Base-by-base conservation (phyloP, 768 basidiomycete genomes). In the Pisolithus tinctorius region DNA sequence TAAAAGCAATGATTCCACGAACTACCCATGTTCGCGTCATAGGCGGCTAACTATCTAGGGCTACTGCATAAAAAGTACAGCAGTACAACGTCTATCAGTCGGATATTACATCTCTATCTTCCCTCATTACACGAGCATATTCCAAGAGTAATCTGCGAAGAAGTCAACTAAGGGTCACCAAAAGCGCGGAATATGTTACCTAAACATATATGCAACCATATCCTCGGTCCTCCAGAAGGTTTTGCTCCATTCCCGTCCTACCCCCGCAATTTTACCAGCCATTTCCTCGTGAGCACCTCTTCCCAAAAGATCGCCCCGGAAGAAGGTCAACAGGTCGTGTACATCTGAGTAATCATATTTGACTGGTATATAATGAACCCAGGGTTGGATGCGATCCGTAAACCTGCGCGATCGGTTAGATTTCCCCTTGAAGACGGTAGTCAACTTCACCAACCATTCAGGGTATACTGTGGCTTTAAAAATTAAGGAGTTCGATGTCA, bases 321-420 rank as follows among this genome's bases (percentile, higher is more conserved):
- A 87, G 71, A 89, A 89, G 0, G 80, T 61, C 52, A 86, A 71
- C 13, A 79, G 69, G 60, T 88, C 85, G 62, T 83, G 78, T 4
- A 88, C 64, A 61, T 86, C 84, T 0, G 77, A 76, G 14, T 81
- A 72, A 59, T 84, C 81, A 10, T 81, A 56, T 57, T 79, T 75
- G 10, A 86, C 69, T 3, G 84, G 83, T 1, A 86, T 71, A 60
- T 84, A 86, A 61, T 85, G 84, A 7, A 84, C 69, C 82, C 83
- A 84, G 4, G 82, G 80, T 37, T 71, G 72, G 45, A 80, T 67
- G 3, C 79, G 73, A 54, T 80, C 77, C 17, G 70, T 66, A 54
- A 66, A 81, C 78, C 77, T 78, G 54, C 25, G 79, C 69, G 59
- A 16, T 52, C n/a, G 9, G 44, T 34, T 43, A 40, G 50, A 26